Conservation (phyloP, 345 rosid genomes). For the Acer campestre region DNA sequence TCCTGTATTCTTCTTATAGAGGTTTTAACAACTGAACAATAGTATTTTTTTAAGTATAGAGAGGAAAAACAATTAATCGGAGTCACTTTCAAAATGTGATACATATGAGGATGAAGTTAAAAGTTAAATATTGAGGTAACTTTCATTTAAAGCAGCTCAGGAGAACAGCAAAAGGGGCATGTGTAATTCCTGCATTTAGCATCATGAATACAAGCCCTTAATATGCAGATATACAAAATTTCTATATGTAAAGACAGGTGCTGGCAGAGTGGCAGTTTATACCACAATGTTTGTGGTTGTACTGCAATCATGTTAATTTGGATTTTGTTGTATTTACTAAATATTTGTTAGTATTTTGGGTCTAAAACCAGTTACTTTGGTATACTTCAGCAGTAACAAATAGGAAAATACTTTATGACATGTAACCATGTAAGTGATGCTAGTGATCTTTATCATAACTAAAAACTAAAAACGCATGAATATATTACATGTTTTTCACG, state of each 20-base stretch:
- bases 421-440: not conserved
- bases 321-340: not conserved
- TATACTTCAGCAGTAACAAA: not conserved
- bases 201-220: not conserved
- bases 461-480: not conserved
- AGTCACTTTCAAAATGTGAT: not conserved
- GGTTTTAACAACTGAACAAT: not conserved
- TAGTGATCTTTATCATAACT: not conserved
- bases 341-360: not conserved
- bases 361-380: not conserved
- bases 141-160: not conserved
- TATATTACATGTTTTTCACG: not conserved
- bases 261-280: not conserved
- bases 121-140: not conserved
- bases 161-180: not conserved
- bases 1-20: not conserved
- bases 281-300: not conserved
- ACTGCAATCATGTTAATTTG: not conserved
- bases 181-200: not conserved
- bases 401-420: conserved; percentile 5
- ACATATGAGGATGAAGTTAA: not conserved
- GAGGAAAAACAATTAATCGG: not conserved
- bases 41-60: not conserved
- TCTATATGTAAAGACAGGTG: not conserved
- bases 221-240: not conserved